Evolutionary conservation across 768 basidiomycete species (phyloP).

Genomic region (Tylopilus sp.): DNA sequence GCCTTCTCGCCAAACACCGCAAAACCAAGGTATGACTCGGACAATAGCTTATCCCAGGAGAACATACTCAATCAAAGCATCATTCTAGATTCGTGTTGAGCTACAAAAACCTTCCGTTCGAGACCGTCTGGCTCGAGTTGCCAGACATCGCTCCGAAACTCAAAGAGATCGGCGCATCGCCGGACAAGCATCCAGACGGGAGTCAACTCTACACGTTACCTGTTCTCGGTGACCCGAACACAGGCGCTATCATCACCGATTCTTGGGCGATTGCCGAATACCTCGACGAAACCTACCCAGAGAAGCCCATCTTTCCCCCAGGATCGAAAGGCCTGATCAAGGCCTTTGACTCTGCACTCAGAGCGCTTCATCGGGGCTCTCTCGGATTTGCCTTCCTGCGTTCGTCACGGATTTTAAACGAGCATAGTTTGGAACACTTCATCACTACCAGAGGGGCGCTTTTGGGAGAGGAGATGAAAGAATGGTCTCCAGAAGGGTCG

Average conservation of each 20-base stretch:
- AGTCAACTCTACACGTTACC: no score
- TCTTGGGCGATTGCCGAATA: no score
- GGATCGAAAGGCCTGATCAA: slow-evolving; percentile 17
- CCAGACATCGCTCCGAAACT: slow-evolving; percentile 32
- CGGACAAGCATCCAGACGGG: slow-evolving; percentile 13
- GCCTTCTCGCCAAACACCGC: no score
- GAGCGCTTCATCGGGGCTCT: not conserved
- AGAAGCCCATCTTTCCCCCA: slow-evolving; percentile 27
- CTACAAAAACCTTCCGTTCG: no score
- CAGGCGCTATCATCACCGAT: no score
- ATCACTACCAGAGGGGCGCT: slow-evolving; percentile 30
- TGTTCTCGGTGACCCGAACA: no score
- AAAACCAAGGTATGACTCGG: no score
- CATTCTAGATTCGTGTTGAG: slow-evolving; percentile 26
- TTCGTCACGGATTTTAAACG: slow-evolving; percentile 27
- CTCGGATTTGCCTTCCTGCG: slow-evolving; percentile 21
- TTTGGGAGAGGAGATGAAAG: slow-evolving; percentile 37
- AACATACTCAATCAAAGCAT: no score
- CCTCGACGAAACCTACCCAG: slow-evolving; percentile 35
- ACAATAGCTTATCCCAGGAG: no score
- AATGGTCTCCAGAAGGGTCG: slow-evolving; percentile 36
- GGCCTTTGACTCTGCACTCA: slow-evolving; percentile 19
- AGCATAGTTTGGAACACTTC: slow-evolving; percentile 38
- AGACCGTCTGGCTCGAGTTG: slow-evolving; percentile 35
- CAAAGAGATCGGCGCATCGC: no score